Evolutionary conservation across 2,329 filamentous ascomycete species (phyloP).

Genomic region (Epichloe gansuensis): DNA sequence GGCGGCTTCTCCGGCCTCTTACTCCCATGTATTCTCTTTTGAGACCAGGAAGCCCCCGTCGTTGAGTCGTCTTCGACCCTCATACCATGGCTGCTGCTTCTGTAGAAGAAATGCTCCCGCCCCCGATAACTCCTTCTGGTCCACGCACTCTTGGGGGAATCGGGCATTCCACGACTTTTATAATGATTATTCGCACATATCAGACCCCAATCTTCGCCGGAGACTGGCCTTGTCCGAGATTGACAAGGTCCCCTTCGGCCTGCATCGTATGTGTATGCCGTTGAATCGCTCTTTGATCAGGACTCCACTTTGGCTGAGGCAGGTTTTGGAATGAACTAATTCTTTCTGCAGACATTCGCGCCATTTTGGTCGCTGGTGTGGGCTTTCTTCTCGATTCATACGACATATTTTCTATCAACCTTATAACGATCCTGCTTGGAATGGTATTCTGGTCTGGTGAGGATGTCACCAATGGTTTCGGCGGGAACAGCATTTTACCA

Average conservation of each 20-base stretch:
- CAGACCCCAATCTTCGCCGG: conserved; percentile 65
- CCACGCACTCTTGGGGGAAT: conserved; percentile 48
- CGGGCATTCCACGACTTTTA: conserved; percentile 64
- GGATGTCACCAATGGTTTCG: conserved; percentile 31
- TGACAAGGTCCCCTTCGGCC: conserved; percentile 65
- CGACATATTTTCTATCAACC: conserved; percentile 69
- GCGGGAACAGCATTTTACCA: conserved; percentile 46
- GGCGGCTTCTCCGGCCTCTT: background rate
- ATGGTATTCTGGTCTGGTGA: conserved; percentile 59
- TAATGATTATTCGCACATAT: conserved; percentile 52
- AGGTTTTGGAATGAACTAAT: background rate
- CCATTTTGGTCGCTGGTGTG: conserved; percentile 63
- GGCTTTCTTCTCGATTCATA: conserved; percentile 81
- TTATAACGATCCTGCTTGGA: conserved; percentile 59
- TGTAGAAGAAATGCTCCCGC: conserved; percentile 28
- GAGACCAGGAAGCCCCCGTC: conserved; percentile 4
- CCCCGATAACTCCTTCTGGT: conserved; percentile 23
- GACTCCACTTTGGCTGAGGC: background rate
- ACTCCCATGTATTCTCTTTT: conserved; percentile 16
- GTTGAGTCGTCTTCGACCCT: conserved; percentile 5
- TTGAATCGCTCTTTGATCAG: background rate
- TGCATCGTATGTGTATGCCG: conserved; percentile 40
- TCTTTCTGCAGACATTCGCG: conserved; percentile 44
- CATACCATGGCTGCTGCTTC: conserved; percentile 18
- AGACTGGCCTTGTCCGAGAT: conserved; percentile 67